These are phyloP conservation scores for Pyrus hybrid DNA, from an alignment of 331 rosid species.

Conservation along the genomic window DNA sequence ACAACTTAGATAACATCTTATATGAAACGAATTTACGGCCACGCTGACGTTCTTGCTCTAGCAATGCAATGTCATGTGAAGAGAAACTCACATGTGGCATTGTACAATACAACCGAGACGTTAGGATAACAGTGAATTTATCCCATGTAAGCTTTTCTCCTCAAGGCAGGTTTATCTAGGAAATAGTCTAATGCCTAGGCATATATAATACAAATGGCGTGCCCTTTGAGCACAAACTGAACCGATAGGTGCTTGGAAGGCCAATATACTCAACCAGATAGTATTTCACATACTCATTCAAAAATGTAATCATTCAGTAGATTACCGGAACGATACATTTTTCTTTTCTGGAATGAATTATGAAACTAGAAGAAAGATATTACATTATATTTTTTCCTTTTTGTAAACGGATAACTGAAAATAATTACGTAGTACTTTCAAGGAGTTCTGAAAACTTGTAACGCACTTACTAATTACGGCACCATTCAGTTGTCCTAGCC, in stretches of 20 bases:
- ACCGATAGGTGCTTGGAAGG: not conserved
- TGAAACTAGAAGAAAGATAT: not conserved
- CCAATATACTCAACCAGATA: not conserved
- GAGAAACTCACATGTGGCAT: not conserved
- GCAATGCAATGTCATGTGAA: not conserved
- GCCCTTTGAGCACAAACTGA: not conserved
- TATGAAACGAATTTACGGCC: not conserved
- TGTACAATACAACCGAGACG: no score
- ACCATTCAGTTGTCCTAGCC: not conserved
- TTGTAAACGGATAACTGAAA: not conserved
- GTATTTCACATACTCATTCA: not conserved
- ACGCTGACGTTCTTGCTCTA: not conserved
- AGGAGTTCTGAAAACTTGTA: not conserved
- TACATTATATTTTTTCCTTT: not conserved
- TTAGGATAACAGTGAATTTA: no score
- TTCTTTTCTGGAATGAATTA: not conserved
- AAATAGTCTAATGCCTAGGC: not conserved
- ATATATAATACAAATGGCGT: not conserved
- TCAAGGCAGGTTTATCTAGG: not conserved
- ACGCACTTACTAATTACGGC: not conserved
- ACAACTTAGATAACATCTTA: not conserved
- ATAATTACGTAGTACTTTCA: not conserved
- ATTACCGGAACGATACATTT: not conserved
- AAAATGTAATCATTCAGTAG: not conserved
- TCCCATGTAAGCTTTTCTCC: not conserved